These are phyloP conservation scores for Aspergillus sp. DNA, from an alignment of 2,329 filamentous ascomycete genomes.

Conservation along the genomic window DNA sequence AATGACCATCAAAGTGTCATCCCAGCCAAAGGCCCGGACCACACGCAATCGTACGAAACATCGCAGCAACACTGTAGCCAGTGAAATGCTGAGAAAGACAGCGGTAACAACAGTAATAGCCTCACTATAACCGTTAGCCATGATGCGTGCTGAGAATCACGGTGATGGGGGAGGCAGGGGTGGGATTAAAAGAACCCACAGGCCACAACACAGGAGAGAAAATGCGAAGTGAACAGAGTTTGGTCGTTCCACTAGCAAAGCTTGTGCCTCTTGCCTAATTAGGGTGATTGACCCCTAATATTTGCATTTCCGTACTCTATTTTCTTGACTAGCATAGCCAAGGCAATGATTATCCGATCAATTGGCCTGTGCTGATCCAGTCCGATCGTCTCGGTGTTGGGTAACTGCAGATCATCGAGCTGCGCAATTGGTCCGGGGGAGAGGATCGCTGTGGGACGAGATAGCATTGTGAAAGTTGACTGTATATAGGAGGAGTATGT, in stretches of 20 bases:
- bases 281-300: not conserved
- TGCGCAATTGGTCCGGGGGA: too few species aligned
- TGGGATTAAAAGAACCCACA: not conserved
- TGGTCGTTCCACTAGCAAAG: not conserved
- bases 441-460: too few species aligned
- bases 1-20: slow-evolving; percentile 26
- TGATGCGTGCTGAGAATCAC: not conserved
- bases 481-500: too few species aligned
- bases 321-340: not conserved
- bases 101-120: slow-evolving; percentile 17
- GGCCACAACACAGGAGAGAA: not conserved
- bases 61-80: slow-evolving; percentile 32
- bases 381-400: not conserved
- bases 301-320: too few species aligned
- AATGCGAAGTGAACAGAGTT: not conserved
- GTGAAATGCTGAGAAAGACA: slow-evolving; percentile 34
- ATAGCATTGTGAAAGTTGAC: too few species aligned
- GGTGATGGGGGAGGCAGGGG: not conserved
- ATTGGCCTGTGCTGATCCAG: not conserved
- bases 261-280: not conserved
- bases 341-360: not conserved
- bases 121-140: slow-evolving; percentile 1
- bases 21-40: slow-evolving; percentile 34
- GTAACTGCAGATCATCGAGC: too few species aligned
- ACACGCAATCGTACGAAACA: slow-evolving; percentile 37